Conservation (phyloP, 805 yeast genomes). For the Torulaspora delbrueckii region DNA sequence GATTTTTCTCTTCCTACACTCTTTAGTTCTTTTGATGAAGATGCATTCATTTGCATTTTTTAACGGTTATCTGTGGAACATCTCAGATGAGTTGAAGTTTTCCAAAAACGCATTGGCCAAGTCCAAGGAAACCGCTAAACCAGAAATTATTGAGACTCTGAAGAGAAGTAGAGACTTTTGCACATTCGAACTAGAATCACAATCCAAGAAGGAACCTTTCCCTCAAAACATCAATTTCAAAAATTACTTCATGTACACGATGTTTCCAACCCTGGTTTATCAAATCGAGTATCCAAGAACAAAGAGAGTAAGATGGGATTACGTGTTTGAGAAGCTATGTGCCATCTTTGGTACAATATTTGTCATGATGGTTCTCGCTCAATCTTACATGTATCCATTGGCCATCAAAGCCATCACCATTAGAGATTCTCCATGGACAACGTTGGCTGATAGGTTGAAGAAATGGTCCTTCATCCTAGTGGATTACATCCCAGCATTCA, state of each 20-base stretch:
- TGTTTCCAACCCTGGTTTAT: slow-evolving; percentile 87
- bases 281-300: slow-evolving; percentile 81
- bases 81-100: slow-evolving; percentile 48
- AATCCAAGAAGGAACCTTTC: slow-evolving; percentile 45
- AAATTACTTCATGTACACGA: slow-evolving; percentile 71
- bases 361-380: slow-evolving; percentile 77
- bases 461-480: slow-evolving; percentile 41
- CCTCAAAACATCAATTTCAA: slow-evolving; percentile 64
- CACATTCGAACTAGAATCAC: slow-evolving; percentile 61
- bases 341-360: slow-evolving; percentile 87
- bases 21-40: slow-evolving; percentile 86
- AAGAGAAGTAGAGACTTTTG: slow-evolving; percentile 60
- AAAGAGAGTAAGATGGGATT: slow-evolving; percentile 58
- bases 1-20: slow-evolving; percentile 78
- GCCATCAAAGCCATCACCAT: slow-evolving; percentile 56
- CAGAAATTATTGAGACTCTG: slow-evolving; percentile 34
- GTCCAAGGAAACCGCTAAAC: slow-evolving; percentile 32
- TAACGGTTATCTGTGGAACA: slow-evolving; percentile 82
- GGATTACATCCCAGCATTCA: slow-evolving; percentile 76
- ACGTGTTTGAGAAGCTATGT: slow-evolving; percentile 59
- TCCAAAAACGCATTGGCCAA: slow-evolving; percentile 44
- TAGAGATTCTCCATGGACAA: slow-evolving; percentile 34
- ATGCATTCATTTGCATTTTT: slow-evolving; percentile 90
- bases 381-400: slow-evolving; percentile 67
- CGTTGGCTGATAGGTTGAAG: slow-evolving; percentile 17